These are phyloP conservation scores for Suhomyces yuchorum DNA, from an alignment of 1,139 yeast species.

Conservation along the genomic window DNA sequence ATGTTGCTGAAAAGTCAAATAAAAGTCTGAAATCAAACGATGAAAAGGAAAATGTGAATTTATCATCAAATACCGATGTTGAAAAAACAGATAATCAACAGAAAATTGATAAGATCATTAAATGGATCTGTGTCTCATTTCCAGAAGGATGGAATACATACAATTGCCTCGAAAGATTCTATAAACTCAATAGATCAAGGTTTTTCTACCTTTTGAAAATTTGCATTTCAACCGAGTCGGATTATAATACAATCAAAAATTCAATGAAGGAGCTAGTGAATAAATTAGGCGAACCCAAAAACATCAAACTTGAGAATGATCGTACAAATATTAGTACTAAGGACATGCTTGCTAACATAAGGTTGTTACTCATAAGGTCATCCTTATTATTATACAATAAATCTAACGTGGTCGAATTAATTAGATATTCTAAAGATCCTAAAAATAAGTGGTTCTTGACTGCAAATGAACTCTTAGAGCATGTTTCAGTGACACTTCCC, in stretches of 20 bases:
- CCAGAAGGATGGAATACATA: constrained; percentile 55
- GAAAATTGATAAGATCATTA: constrained; percentile 58
- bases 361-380: constrained; percentile 60
- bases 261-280: constrained; percentile 63
- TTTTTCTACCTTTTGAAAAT: constrained; percentile 55
- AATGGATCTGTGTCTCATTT: constrained; percentile 63
- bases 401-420: constrained; percentile 59
- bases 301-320: constrained; percentile 43
- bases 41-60: constrained; percentile 17
- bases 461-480: constrained; percentile 58
- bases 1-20: constrained; percentile 31
- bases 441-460: constrained; percentile 31
- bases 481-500: constrained; percentile 64
- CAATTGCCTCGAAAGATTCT: constrained; percentile 53
- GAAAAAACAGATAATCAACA: constrained; percentile 16
- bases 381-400: constrained; percentile 66
- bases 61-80: constrained; percentile 29
- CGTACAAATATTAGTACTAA: constrained; percentile 42
- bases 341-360: constrained; percentile 55
- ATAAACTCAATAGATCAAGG: constrained; percentile 57
- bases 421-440: constrained; percentile 47
- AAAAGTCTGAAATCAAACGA: neutral
- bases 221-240: constrained; percentile 59
- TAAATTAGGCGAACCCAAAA: constrained; percentile 54
- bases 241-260: constrained; percentile 58